These are phyloP conservation scores for Goffeauzyma gilvescens DNA, from an alignment of 768 basidiomycete genomes.

Conservation along the genomic window DNA sequence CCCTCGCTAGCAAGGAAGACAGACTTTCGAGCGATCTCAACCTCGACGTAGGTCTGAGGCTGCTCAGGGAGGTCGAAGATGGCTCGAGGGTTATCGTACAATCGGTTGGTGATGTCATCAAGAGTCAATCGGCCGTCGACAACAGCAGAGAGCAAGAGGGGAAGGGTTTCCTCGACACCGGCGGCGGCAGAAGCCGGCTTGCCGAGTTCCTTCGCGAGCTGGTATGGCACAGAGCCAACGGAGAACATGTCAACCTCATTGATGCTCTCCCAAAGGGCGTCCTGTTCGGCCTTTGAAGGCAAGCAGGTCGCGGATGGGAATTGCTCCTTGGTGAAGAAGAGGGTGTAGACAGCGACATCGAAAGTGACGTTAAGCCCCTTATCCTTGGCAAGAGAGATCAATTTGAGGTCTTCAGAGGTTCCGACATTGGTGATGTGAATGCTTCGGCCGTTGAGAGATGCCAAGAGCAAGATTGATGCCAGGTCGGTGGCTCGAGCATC, in stretches of 20 bases:
- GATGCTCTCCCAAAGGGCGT: conserved; percentile 65
- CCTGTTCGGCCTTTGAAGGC: conserved; percentile 58
- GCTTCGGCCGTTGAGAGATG: conserved; percentile 73
- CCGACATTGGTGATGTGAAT: conserved; percentile 83
- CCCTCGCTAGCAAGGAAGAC: conserved; percentile 37
- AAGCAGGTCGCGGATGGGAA: conserved; percentile 49
- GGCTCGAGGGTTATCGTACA: conserved; percentile 77
- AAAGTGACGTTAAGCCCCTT: conserved; percentile 88
- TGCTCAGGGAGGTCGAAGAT: conserved; percentile 86
- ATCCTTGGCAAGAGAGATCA: conserved; percentile 86
- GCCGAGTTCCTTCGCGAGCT: conserved; percentile 46
- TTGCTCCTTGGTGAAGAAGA: conserved; percentile 67
- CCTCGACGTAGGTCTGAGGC: conserved; percentile 69
- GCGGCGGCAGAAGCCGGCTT: conserved; percentile 48
- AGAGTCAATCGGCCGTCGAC: conserved; percentile 57
- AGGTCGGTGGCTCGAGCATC: conserved; percentile 81
- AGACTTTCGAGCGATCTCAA: conserved; percentile 61
- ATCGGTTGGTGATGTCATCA: conserved; percentile 57
- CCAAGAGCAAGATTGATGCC: conserved; percentile 77
- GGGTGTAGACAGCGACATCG: conserved; percentile 74
- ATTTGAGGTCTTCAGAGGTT: conserved; percentile 61
- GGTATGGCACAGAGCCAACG: conserved; percentile 64
- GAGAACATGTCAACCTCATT: conserved; percentile 77
- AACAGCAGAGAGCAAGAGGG: conserved; percentile 71
- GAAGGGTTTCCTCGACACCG: conserved; percentile 72